phyloP scores from a whole-genome alignment of 495 filamentous ascomycete genomes.

The Xylaria sp. region DNA sequence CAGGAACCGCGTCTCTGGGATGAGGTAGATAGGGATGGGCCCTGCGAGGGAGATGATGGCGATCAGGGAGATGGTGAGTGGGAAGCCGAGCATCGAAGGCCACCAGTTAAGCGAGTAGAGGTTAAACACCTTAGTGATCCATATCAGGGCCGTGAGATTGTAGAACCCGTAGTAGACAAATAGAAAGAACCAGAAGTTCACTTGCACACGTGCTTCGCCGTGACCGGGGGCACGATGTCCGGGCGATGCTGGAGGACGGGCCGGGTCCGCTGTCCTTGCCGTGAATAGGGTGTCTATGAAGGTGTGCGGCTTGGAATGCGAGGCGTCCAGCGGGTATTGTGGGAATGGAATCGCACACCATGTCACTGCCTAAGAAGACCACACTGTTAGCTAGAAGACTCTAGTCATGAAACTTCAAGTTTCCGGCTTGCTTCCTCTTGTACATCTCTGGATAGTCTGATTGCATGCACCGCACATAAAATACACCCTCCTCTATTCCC shows the following conservation, averaged over 20 bases:
- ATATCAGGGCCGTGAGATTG: slow-evolving; percentile 66
- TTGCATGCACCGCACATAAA: not conserved
- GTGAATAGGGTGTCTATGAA: slow-evolving; percentile 37
- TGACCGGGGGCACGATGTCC: slow-evolving; percentile 59
- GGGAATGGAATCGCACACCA: slow-evolving; percentile 70
- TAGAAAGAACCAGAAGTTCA: slow-evolving; percentile 74
- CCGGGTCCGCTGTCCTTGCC: slow-evolving; percentile 35
- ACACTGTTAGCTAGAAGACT: slow-evolving; percentile 2
- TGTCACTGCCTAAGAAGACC: slow-evolving; percentile 55
- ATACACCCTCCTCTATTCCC: not conserved
- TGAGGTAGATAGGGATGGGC: slow-evolving; percentile 63
- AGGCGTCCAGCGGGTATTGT: slow-evolving; percentile 56
- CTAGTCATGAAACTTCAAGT: not conserved
- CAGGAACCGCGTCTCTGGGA: slow-evolving; percentile 54
- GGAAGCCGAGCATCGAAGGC: slow-evolving; percentile 65
- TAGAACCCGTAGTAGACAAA: slow-evolving; percentile 71
- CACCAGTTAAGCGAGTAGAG: slow-evolving; percentile 71
- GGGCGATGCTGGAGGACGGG: slow-evolving; percentile 32
- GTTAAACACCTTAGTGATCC: slow-evolving; percentile 74
- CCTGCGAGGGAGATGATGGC: slow-evolving; percentile 59
- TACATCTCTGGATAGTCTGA: not conserved
- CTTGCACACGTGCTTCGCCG: slow-evolving; percentile 63
- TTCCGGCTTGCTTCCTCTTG: not conserved
- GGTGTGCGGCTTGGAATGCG: slow-evolving; percentile 27
- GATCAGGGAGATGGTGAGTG: slow-evolving; percentile 62